Base-by-base conservation (phyloP, 2,329 filamentous ascomycete genomes). In the Didymella keratinophila region DNA sequence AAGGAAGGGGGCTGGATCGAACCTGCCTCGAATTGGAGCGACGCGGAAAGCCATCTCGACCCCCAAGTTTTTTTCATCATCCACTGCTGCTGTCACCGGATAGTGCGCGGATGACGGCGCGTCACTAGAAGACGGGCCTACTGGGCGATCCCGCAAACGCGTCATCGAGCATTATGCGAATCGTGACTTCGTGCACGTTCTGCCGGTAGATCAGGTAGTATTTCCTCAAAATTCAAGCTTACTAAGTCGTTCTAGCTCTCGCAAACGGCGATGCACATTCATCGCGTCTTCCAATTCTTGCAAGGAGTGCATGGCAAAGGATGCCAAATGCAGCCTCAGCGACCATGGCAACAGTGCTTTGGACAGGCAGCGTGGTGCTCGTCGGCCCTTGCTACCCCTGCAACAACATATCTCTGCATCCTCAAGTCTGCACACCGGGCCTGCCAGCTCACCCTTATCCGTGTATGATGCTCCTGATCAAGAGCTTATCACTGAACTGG, bases 211-310 rank as follows among this genome's bases (percentile, higher is more conserved):
- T 23, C 18, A 25, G 23, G 23, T 39, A 32, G 23, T 6, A 8
- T 30, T 23, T 25, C 32, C n/a, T 45, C 30, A 14, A 36, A 6
- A 30, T 11, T 18, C 9, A 3, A 27, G 39, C 45, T 39, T 45
- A 41, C 46, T 50, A 50, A 50, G 32, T 50, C n/a, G 10, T 28
- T 18, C 21, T 50, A 56, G 52, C n/a, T 56, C 52, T 39, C 52
- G 52, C 23, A 56, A 56, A 50, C 43, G 52, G 34, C 52, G 52
- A 36, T 56, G 52, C 25, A 56, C 52, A 18, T 56, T 39, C 18
- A 39, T 56, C 23, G 10, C 45, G 6, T 49, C 52, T 7, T 39
- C 28, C n/a, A 50, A 45, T 28, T 39, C 45, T 18, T 56, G 52
- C 27, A 50, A 56, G 50, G 52, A 56, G 45, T 56, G 52, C 41